Evolutionary conservation across 768 basidiomycete genomes (phyloP).

Genomic region (Baorangia bicolor): DNA sequence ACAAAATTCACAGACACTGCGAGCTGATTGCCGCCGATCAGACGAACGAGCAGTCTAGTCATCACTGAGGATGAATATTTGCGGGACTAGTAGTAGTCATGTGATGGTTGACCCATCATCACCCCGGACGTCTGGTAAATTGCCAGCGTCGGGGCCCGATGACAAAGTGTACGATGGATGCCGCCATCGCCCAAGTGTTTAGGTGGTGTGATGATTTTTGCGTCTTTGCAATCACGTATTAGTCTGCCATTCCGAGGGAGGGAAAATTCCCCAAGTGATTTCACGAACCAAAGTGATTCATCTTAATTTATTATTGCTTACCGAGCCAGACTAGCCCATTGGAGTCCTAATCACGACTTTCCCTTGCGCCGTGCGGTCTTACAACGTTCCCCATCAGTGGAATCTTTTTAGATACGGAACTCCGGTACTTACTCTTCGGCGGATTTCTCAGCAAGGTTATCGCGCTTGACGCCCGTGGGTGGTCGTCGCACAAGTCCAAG

Average conservation of each 20-base stretch:
- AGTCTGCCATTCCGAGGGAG: too few species aligned
- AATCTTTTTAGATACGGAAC: not conserved
- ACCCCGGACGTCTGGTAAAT: not conserved
- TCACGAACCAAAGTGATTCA: not conserved
- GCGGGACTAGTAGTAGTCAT: too few species aligned
- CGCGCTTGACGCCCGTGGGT: not conserved
- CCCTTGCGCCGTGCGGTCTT: not conserved
- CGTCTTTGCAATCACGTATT: conserved; percentile 1
- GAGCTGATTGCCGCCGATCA: not conserved
- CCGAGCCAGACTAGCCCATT: not conserved
- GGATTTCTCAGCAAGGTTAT: conserved; percentile 5
- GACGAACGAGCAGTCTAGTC: not conserved
- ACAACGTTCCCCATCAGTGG: not conserved
- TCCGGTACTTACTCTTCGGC: not conserved
- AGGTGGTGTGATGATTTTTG: not conserved
- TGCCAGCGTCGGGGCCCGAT: not conserved
- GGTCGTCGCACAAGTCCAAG: not conserved
- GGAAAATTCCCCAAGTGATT: not conserved
- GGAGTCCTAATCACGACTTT: not conserved
- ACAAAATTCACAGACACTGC: not conserved
- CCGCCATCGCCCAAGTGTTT: not conserved
- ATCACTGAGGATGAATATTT: too few species aligned
- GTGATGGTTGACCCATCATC: not conserved
- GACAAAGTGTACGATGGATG: not conserved
- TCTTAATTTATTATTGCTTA: not conserved